Evolutionary conservation across 208 protist species (phyloP), one percentile per base, ranked within the genome.

Genomic region (Eutreptiella sp.): DNA sequence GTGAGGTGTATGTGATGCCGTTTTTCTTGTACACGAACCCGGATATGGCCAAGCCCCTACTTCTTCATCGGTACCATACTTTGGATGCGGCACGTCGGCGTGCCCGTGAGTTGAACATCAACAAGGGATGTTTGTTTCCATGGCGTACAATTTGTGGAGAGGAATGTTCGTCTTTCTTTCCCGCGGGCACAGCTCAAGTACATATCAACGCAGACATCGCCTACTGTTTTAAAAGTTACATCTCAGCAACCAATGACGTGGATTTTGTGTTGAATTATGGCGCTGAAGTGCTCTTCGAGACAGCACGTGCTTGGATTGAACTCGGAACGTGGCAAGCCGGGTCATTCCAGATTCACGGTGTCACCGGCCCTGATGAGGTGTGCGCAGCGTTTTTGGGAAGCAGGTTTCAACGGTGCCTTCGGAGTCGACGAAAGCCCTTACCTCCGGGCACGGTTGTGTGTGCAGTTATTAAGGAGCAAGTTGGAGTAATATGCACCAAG

Each of bases 321-420:
- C 90, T 83, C 81, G 87, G 87, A 23, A 78, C 75, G 26, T 92
- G 80, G 80, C 77, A n/a, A n/a, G n/a, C 81, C 36, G 86, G 82
- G 9, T 35, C 66, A 38, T 90, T 89, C 42, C 83, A 90, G 55
- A 54, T 92, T 35, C 80, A 84, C 33, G 85, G 62, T 46, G 84
- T 92, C 16, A 79, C 81, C 0, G 83, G 87, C 4, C 81, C 83
- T 27, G 87, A 92, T 61, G 75, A 80, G n/a, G n/a, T n/a, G n/a
- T n/a, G n/a, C n/a, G n/a, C n/a, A n/a, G n/a, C n/a, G n/a, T n/a
- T n/a, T n/a, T n/a, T n/a, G n/a, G n/a, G n/a, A n/a, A n/a, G n/a
- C n/a, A n/a, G n/a, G n/a, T n/a, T n/a, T n/a, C n/a, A n/a, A n/a
- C n/a, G n/a, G n/a, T n/a, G n/a, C n/a, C n/a, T n/a, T n/a, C n/a